A percentile compares a stretch with the other conserved stretches of the same genome.
phyloP scores from a whole-genome alignment of 2,329 filamentous ascomycete species.

The Orbilia brochopaga region DNA sequence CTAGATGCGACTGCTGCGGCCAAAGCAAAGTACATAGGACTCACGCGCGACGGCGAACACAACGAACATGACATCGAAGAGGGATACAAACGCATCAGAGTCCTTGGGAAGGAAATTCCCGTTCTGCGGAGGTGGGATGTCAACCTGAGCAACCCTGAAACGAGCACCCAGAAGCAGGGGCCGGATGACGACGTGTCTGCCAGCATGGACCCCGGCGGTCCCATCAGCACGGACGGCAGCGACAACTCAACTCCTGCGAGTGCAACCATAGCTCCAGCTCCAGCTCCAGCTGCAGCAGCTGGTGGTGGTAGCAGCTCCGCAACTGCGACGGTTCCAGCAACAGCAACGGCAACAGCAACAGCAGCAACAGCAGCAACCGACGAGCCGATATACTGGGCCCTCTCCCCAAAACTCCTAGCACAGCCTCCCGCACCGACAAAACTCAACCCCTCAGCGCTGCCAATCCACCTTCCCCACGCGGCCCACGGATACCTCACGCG shows the following conservation, averaged over 20 bases:
- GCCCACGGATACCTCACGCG: constrained; percentile 34
- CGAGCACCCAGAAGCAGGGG: constrained; percentile 26
- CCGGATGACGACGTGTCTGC: constrained; percentile 24
- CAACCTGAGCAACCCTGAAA: constrained; percentile 27
- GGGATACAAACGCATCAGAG: constrained; percentile 37
- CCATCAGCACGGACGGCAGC: constrained; percentile 18
- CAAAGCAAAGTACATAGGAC: constrained; percentile 46
- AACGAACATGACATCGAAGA: constrained; percentile 23
- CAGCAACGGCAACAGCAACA: background rate
- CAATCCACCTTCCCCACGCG: constrained; percentile 43
- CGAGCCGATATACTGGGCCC: constrained; percentile 41
- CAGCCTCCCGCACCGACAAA: constrained; percentile 28
- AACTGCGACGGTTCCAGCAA: background rate
- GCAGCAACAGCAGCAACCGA: background rate
- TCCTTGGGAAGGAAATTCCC: constrained; percentile 43
- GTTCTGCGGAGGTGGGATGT: constrained; percentile 44
- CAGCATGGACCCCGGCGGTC: constrained; percentile 28
- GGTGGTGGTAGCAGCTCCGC: constrained; percentile 10
- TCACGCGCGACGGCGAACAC: constrained; percentile 21
- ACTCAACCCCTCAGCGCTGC: constrained; percentile 44
- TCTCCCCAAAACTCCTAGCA: constrained; percentile 28
- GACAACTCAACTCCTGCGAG: constrained; percentile 5
- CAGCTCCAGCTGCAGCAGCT: constrained; percentile 13
- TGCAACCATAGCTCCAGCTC: background rate
- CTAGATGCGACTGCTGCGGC: constrained; percentile 39